Evolutionary conservation across 345 rosid genomes (phyloP), one percentile per base, ranked within the genome.

Genomic region (Atalantia buxifolia): DNA sequence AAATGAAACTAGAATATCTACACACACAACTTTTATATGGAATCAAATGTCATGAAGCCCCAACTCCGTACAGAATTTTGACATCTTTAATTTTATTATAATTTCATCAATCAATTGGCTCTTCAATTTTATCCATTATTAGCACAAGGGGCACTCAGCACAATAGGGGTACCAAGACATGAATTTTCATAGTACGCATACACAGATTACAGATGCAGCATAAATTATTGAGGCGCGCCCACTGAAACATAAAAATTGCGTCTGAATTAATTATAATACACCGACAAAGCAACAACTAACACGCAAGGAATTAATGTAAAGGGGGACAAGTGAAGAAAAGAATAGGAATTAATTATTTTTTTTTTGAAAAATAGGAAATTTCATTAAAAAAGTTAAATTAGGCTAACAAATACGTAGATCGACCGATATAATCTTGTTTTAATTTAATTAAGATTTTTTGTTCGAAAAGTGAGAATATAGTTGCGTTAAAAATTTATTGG

Each of bases 391-490:
- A 2, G 50, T 3, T 42, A 12, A 2, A 42, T 35, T 35, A 1
- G 0, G 7, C 7, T 0, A 0, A 35, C 1, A 6, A 35, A 7
- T 35, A 1, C 5, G 7, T 35, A 35, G 1, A 35, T 35, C 36
- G 5, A 1, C 0, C 5, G 36, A 5, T 6, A 35, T 35, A 1
- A 35, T 0, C 0, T 0, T 35, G 1, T 35, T 35, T 1, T 35
- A 35, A 35, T 1, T 35, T 35, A 33, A 33, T 0, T 33, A 33
- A 33, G 7, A 1, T 33, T 33, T 33, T 33, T 3, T 0, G 6
- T 5, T 33, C 35, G 35, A 33, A 6, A 0, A 0, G 4, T 33
- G 0, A 3, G 35, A 33, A 33, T 33, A 0, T 4, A 33, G 0
- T 33, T 5, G 5, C 0, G 5, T 33, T 33, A 33, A 33, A 33